Percentiles rank a stretch among this genome's conserved stretches.
Evolutionary conservation across 108 stramenopile species (phyloP).

Genomic region (Nitzschia sp.): DNA sequence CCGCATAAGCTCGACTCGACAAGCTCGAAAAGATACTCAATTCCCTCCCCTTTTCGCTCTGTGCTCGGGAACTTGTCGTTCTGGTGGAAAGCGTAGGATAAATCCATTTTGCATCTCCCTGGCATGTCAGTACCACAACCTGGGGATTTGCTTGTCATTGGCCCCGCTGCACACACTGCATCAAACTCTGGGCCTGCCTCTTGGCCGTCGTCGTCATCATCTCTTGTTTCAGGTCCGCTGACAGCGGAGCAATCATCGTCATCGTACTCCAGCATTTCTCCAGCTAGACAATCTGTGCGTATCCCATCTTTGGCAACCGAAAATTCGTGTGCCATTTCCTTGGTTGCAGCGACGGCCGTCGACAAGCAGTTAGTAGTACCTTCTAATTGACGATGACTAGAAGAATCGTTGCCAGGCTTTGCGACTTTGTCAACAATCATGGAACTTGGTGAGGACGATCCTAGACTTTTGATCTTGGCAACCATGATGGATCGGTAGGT

Average conservation of each 20-base stretch:
- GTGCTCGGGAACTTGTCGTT: background rate
- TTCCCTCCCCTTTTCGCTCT: constrained; percentile 15
- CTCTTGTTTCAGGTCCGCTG: background rate
- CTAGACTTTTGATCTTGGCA: background rate
- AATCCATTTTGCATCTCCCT: constrained; percentile 1
- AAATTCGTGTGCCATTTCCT: background rate
- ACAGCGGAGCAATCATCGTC: background rate
- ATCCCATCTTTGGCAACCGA: background rate
- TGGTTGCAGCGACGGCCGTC: background rate
- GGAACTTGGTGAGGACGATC: background rate
- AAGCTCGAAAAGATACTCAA: constrained; percentile 33
- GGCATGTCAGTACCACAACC: background rate
- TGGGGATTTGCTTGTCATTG: background rate
- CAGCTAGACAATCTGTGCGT: background rate
- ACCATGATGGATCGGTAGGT: too few species aligned
- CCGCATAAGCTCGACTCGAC: constrained; percentile 33
- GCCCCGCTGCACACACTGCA: background rate
- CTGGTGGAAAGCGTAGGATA: background rate
- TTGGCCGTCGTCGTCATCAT: background rate
- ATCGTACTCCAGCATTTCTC: background rate
- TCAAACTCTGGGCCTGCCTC: background rate
- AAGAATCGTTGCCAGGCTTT: background rate
- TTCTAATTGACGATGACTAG: background rate
- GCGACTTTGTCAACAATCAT: background rate
- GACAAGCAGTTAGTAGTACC: background rate